Base-by-base conservation (phyloP, 805 yeast genomes). In the Barnettozyma siamensis region DNA sequence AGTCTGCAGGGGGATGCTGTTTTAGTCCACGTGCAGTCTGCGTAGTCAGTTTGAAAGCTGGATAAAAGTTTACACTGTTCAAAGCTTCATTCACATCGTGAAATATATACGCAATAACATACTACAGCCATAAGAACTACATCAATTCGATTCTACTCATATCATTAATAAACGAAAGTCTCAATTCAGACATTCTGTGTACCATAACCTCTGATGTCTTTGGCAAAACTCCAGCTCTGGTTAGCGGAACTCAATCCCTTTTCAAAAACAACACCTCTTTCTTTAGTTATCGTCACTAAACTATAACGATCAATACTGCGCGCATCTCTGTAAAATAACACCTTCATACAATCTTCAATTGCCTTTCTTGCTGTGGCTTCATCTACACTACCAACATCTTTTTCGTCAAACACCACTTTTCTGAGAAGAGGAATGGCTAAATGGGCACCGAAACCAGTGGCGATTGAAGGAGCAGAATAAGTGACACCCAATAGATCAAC, bases 381-480 rank as follows among this genome's bases (percentile, higher is more conserved):
- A 29, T 76, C 67, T 23, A 88, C 75, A 31, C 79, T 80, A 31
- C 65, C 73, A 44, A 75, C 85, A 56, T 88, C 96, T 21, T 73
- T 78, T 53, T 88, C 97, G 32, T 70, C 66, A 44, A 88, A 95
- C 28, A 84, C 86, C 44, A 82, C 74, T 60, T 84, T 80, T 68
- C 99, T 81, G 60, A 93, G 72, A 54, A 93, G 66, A 20, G 99
- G 99, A 33, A 88, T 66, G 3, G 99, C 99, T 63, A 93, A 72
- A 63, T 93, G 89, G 10, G 94, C 83, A 44, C 99, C 99, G 61
- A 88, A 91, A 1, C 99, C 99, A 3, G 98, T 89, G 35, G 97
- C 96, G 43, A 93, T 67, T 3, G 95, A 73, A 24, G 95, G 93
- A 0, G 98, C 74, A 4, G 86, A 73, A 63, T 86, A 93, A 3